Conservation (phyloP, 352 stramenopile species). For the Peronosclerospora sorghi region DNA sequence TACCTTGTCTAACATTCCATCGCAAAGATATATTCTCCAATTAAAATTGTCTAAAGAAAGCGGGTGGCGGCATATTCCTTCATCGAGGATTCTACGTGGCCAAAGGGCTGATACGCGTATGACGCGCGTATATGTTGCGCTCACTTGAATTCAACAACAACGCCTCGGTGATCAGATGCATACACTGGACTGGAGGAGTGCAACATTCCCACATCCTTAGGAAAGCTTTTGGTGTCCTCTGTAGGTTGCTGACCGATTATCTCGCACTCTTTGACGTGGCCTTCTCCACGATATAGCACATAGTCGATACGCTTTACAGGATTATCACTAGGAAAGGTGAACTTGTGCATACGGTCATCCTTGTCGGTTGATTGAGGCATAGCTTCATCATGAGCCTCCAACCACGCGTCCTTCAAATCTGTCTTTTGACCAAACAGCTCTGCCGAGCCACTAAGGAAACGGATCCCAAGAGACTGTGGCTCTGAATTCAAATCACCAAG, state of each 20-base stretch:
- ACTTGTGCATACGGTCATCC: slow-evolving; percentile 35
- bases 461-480: slow-evolving; percentile 66
- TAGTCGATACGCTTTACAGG: slow-evolving; percentile 85
- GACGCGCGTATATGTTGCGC: not conserved
- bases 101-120: too few relatives aligned
- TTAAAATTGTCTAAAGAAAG: too few relatives aligned
- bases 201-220: slow-evolving; percentile 66
- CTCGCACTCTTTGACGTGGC: slow-evolving; percentile 47
- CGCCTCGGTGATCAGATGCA: slow-evolving; percentile 74
- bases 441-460: slow-evolving; percentile 59
- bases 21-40: too few relatives aligned
- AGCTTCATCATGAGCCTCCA: slow-evolving; percentile 51
- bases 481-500: slow-evolving; percentile 83
- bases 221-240: slow-evolving; percentile 42
- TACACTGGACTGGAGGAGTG: slow-evolving; percentile 67
- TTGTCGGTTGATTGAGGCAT: slow-evolving; percentile 35
- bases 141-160: slow-evolving; percentile 59
- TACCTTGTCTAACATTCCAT: too few relatives aligned
- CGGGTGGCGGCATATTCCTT: too few relatives aligned
- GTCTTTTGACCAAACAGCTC: slow-evolving; percentile 40
- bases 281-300: slow-evolving; percentile 60
- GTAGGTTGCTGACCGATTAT: slow-evolving; percentile 70
- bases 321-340: slow-evolving; percentile 81
- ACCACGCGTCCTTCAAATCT: slow-evolving; percentile 71
- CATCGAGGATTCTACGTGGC: too few relatives aligned